Conservation (phyloP, 768 basidiomycete genomes). For the Neoboletus magnificus region DNA sequence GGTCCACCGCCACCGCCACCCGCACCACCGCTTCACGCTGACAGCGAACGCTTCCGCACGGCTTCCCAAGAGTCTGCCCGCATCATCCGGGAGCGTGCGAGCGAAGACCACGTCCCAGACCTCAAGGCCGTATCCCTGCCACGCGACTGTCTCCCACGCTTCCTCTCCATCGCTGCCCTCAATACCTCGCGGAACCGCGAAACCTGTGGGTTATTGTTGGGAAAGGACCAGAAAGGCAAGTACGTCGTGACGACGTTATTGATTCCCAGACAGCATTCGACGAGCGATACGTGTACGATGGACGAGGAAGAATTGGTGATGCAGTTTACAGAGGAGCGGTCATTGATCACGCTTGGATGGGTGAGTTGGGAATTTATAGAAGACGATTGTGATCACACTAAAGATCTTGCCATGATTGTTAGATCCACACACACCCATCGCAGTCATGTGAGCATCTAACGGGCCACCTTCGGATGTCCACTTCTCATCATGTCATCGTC, state of each 20-base stretch:
- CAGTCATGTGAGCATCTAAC: slow-evolving; percentile 62
- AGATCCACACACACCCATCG: slow-evolving; percentile 93
- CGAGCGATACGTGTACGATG: slow-evolving; percentile 91
- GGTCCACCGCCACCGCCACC: slow-evolving; percentile 24
- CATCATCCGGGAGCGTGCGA: slow-evolving; percentile 28
- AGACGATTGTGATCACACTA: background rate
- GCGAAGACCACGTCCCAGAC: slow-evolving; percentile 37
- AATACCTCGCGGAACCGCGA: slow-evolving; percentile 80
- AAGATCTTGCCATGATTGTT: background rate
- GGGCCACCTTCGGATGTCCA: background rate
- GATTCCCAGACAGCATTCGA: slow-evolving; percentile 86
- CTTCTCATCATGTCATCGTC: background rate
- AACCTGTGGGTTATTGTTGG: slow-evolving; percentile 83
- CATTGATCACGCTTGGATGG: slow-evolving; percentile 88
- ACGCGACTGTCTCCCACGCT: slow-evolving; percentile 66
- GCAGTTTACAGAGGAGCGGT: slow-evolving; percentile 78
- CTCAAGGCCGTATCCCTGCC: slow-evolving; percentile 70
- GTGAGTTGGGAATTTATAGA: slow-evolving; percentile 41
- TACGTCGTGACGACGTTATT: slow-evolving; percentile 77
- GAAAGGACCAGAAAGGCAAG: slow-evolving; percentile 57
- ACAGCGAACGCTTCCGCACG: slow-evolving; percentile 30
- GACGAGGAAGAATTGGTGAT: slow-evolving; percentile 85
- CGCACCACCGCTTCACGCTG: slow-evolving; percentile 20
- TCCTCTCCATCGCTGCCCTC: slow-evolving; percentile 70
- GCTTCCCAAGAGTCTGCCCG: slow-evolving; percentile 35